Evolutionary conservation across 2,329 filamentous ascomycete genomes (phyloP).

Genomic region (Rugonectria rugulosa): DNA sequence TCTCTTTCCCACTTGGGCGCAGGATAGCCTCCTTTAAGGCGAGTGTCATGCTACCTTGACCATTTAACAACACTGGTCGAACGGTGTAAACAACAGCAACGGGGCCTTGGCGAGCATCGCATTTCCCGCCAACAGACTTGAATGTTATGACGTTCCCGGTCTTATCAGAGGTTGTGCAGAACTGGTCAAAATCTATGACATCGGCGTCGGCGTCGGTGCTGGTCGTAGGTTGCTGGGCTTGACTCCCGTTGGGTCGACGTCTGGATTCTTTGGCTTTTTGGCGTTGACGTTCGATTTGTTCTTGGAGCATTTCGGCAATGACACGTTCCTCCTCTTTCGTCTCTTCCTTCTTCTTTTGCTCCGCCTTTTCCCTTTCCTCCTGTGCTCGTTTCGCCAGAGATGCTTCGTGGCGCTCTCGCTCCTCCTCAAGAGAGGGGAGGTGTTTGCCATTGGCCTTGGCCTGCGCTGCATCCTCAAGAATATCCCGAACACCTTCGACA

Average conservation of each 20-base stretch:
- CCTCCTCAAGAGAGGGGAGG: slow-evolving; percentile 86
- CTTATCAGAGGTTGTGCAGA: slow-evolving; percentile 68
- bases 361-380: slow-evolving; percentile 62
- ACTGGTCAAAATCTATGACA: slow-evolving; percentile 70
- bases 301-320: slow-evolving; percentile 74
- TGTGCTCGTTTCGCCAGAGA: slow-evolving; percentile 68
- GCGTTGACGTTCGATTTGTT: slow-evolving; percentile 73
- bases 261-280: slow-evolving; percentile 70
- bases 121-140: slow-evolving; percentile 74
- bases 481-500: slow-evolving; percentile 73
- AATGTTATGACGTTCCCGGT: slow-evolving; percentile 72
- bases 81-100: slow-evolving; percentile 76
- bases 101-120: slow-evolving; percentile 69
- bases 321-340: slow-evolving; percentile 73
- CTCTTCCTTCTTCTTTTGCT: slow-evolving; percentile 62
- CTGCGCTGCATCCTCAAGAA: slow-evolving; percentile 86
- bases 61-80: slow-evolving; percentile 67
- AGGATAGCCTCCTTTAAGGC: slow-evolving; percentile 77
- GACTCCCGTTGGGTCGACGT: slow-evolving; percentile 54
- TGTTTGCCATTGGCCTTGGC: slow-evolving; percentile 77
- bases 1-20: slow-evolving; percentile 63
- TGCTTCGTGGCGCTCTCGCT: slow-evolving; percentile 83
- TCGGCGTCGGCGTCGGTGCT: slow-evolving; percentile 41
- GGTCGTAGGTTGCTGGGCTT: slow-evolving; percentile 36
- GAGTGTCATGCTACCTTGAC: slow-evolving; percentile 67